Conservation (phyloP, 2,329 filamentous ascomycete species). For the Colletotrichum caudatum region DNA sequence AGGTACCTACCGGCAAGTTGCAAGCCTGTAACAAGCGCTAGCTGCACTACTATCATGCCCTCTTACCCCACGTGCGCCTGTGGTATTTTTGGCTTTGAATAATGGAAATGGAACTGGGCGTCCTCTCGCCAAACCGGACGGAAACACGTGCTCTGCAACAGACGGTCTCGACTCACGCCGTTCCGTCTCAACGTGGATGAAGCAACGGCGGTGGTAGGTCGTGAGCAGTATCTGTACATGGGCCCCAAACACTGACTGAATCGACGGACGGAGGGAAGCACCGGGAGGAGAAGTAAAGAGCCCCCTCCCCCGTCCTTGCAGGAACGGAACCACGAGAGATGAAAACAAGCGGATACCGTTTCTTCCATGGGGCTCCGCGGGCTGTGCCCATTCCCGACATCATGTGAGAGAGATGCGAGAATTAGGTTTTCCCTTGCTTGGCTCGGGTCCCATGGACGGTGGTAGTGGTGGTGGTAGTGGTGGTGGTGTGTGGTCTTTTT, state of each 20-base stretch:
- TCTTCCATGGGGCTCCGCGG: slow-evolving; percentile 22
- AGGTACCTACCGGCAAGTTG: neutral
- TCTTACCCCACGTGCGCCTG: slow-evolving; percentile 3
- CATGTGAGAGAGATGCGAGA: neutral
- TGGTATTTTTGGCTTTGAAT: slow-evolving; percentile 2
- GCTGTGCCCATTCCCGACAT: slow-evolving; percentile 11
- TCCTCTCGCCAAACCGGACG: slow-evolving; percentile 22
- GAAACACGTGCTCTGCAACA: slow-evolving; percentile 34
- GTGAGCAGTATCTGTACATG: too few relatives aligned
- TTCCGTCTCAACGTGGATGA: slow-evolving; percentile 37
- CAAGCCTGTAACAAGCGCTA: slow-evolving; percentile 12
- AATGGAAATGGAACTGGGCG: neutral
- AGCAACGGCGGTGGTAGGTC: slow-evolving; percentile 29
- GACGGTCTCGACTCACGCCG: slow-evolving; percentile 10
- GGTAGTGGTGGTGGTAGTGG: too few relatives aligned
- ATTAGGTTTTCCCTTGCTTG: slow-evolving; percentile 10
- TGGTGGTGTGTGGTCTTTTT: neutral
- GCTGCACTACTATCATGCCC: neutral
- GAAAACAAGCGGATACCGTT: slow-evolving; percentile 27
- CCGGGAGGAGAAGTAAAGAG: neutral
- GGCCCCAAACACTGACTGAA: neutral
- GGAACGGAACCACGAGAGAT: slow-evolving; percentile 19
- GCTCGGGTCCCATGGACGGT: neutral
- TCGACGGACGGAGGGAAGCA: neutral
- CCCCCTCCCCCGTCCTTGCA: neutral